Conservation (phyloP, 352 stramenopile species). For the Globisporangium echinulatum region DNA sequence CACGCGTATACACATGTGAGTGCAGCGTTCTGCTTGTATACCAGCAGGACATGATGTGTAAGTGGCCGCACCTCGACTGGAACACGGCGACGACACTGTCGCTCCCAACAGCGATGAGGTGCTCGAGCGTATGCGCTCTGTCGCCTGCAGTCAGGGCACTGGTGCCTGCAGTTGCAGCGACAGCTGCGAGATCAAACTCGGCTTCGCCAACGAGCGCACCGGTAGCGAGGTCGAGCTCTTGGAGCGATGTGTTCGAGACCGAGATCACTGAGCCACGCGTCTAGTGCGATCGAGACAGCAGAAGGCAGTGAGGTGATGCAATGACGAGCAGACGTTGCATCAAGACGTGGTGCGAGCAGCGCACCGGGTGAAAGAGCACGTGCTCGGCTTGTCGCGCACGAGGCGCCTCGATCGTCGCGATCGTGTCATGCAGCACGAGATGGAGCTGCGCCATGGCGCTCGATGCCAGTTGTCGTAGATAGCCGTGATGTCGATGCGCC, state of each 20-base stretch:
- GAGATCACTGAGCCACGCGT: slow-evolving; percentile 39
- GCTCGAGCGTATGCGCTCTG: slow-evolving; percentile 31
- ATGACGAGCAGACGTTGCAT: not conserved
- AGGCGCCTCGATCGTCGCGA: slow-evolving; percentile 4
- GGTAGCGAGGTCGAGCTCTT: slow-evolving; percentile 55
- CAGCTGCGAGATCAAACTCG: slow-evolving; percentile 50
- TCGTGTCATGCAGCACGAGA: slow-evolving; percentile 2
- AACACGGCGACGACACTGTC: slow-evolving; percentile 49
- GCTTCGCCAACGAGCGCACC: slow-evolving; percentile 52
- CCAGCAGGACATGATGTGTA: not conserved
- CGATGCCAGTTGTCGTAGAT: not conserved
- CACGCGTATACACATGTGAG: too few relatives aligned
- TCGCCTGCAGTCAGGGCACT: not conserved
- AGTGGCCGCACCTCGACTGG: slow-evolving; percentile 25
- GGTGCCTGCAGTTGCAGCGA: slow-evolving; percentile 2
- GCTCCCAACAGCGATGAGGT: slow-evolving; percentile 36
- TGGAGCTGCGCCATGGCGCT: slow-evolving; percentile 2
- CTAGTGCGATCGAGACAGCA: slow-evolving; percentile 10
- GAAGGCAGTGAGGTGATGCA: not conserved
- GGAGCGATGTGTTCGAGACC: slow-evolving; percentile 44
- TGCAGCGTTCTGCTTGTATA: too few relatives aligned
- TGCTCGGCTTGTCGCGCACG: slow-evolving; percentile 12
- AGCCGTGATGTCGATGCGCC: not conserved
- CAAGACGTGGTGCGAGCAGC: not conserved
- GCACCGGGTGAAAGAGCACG: slow-evolving; percentile 15